Evolutionary conservation across 768 basidiomycete genomes (phyloP), one percentile per base, ranked within the genome.

Genomic region (Collybiopsis luxurians): DNA sequence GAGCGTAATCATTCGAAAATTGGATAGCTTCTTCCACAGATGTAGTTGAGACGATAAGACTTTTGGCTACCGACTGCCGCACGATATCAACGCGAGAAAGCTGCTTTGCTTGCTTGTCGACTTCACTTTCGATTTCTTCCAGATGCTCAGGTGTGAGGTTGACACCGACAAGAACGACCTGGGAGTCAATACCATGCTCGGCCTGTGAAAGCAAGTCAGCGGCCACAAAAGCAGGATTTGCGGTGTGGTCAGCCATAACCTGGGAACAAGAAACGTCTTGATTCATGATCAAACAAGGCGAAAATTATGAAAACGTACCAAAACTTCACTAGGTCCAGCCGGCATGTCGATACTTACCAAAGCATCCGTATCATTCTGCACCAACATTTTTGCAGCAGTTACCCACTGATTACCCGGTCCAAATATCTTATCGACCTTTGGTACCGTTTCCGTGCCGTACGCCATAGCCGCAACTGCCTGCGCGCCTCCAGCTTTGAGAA

Each of bases 331-430:
- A 27, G 97, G 97, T 6, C 97, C 97, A 31, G 97, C 97, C 48
- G 97, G 97, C 93, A 99, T 98, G 71, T 99, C 97, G 64, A 98
- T 99, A 15, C 92, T 90, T 6, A 98, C 95, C 60, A 95, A 72
- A 9, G 97, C 96, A 64, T 95, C 91, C 12, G 95, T 95, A 67
- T 99, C 97, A 71, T 98, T 99, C 69, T 98, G 95, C 24, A 99
- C 96, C 53, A 96, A 73, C 97, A 99, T 98, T 76, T 99, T 99
- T 51, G 96, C 97, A 1, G 97, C 97, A 1, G 96, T 99, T 23
- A 99, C 97, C 94, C 95, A 99, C 70, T 98, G 97, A 69, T 99
- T 99, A 24, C 97, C 97, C 5, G 97, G 97, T 9, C 97, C 97
- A 67, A 98, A 96, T 64, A 99, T 95, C 76, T 99, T 99, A 79